Conservation (phyloP, 176 grass and related monocot genomes). For the bread wheat (Triticum aestivum) region DNA sequence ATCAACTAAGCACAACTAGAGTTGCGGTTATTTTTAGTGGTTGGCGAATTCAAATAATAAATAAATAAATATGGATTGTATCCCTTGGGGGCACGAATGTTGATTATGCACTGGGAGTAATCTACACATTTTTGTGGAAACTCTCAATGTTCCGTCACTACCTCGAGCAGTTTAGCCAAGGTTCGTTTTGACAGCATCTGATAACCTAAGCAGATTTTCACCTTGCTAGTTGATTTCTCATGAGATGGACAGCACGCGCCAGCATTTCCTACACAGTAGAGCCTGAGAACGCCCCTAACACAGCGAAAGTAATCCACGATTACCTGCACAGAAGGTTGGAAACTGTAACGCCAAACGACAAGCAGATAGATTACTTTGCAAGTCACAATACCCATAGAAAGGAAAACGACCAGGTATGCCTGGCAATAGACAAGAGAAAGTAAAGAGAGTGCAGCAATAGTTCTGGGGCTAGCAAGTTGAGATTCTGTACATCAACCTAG, state of each 20-base stretch:
- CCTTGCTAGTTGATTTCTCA: conserved; percentile 11
- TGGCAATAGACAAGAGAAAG: neutral
- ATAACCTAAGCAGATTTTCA: too few species aligned
- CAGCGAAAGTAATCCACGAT: neutral
- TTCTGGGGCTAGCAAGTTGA: neutral
- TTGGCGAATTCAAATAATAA: neutral
- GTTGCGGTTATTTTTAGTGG: neutral
- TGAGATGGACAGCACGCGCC: neutral
- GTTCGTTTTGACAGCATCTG: too few species aligned
- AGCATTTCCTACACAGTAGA: neutral
- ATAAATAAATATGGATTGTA: neutral
- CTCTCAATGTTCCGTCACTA: neutral
- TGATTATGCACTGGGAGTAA: neutral
- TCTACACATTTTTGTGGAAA: neutral
- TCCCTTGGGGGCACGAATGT: neutral
- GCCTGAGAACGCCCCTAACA: conserved; percentile 2
- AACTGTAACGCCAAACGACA: conserved; percentile 10
- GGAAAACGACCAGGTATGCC: neutral
- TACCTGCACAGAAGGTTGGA: conserved; percentile 13
- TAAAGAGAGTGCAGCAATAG: neutral
- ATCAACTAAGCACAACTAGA: neutral
- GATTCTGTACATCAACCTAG: neutral
- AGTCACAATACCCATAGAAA: neutral
- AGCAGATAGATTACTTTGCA: conserved; percentile 9
- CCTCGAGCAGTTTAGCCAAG: neutral